Conservation (phyloP, 345 rosid genomes). For the Populus alba region DNA sequence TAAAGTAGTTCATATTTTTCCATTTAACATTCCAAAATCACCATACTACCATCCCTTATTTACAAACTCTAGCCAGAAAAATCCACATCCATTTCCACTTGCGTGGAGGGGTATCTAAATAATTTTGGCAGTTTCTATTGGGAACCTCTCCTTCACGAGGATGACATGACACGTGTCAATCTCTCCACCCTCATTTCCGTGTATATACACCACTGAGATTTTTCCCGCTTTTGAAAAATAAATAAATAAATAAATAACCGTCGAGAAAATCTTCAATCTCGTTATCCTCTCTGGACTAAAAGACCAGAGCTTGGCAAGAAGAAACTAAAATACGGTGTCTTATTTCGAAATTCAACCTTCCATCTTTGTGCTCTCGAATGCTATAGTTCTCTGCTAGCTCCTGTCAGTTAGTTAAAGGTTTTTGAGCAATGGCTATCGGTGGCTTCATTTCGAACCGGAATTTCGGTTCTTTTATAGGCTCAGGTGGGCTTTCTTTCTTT, state of each 20-base stretch:
- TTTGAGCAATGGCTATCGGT: conserved; percentile 65
- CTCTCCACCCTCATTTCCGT: conserved; percentile 49
- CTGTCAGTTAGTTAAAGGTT: conserved; percentile 1
- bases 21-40: not conserved
- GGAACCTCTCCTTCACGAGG: conserved; percentile 18
- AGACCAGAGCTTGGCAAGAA: conserved; percentile 1
- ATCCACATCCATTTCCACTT: not conserved
- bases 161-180: conserved; percentile 65
- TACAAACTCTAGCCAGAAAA: not conserved
- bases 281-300: conserved; percentile 30
- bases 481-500: conserved; percentile 41
- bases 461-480: conserved; percentile 37
- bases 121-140: not conserved
- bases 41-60: not conserved
- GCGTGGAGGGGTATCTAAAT: conserved; percentile 8
- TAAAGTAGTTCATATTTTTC: not conserved
- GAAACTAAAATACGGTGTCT: not conserved
- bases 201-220: conserved; percentile 38
- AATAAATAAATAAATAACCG: not conserved
- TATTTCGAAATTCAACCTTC: not conserved
- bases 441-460: conserved; percentile 66
- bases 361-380: conserved; percentile 26
- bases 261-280: conserved; percentile 6
- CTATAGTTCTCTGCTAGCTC: conserved; percentile 28
- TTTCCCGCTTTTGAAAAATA: conserved; percentile 50